Evolutionary conservation across 2,329 filamentous ascomycete genomes (phyloP).

Genomic region (Capronia americana): DNA sequence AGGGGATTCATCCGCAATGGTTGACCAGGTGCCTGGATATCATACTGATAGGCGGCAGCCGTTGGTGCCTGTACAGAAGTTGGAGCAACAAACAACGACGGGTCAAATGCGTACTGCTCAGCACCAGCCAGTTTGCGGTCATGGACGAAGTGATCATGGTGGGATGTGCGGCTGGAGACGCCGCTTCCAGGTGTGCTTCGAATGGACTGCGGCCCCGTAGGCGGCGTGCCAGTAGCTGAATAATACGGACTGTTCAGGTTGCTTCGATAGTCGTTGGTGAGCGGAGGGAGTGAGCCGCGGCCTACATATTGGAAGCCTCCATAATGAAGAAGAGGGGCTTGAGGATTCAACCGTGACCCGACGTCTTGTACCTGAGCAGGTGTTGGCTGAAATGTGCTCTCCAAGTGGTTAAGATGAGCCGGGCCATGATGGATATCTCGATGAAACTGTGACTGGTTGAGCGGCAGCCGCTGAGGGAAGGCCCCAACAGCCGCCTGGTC

Average conservation of each 20-base stretch:
- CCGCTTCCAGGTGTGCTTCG: conserved; percentile 53
- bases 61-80: conserved; percentile 41
- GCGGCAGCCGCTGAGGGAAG: conserved; percentile 21
- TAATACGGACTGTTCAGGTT: conserved; percentile 55
- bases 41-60: conserved; percentile 43
- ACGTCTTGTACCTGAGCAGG: conserved; percentile 42
- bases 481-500: conserved; percentile 18
- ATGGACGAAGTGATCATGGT: conserved; percentile 53
- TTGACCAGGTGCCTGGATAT: conserved; percentile 44
- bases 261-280: conserved; percentile 53
- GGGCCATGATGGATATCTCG: conserved; percentile 11
- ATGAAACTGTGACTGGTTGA: conserved; percentile 20
- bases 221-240: conserved; percentile 53
- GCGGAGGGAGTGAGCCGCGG: conserved; percentile 54
- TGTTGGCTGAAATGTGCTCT: conserved; percentile 41
- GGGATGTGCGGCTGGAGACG: conserved; percentile 46
- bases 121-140: conserved; percentile 58
- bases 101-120: conserved; percentile 41
- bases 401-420: conserved; percentile 37
- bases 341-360: conserved; percentile 42
- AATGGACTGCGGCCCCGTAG: conserved; percentile 47
- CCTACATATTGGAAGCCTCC: conserved; percentile 51
- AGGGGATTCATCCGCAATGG: conserved; percentile 45
- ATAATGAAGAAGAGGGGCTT: conserved; percentile 45
- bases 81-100: conserved; percentile 25